Evolutionary conservation across 1,284 basidiomycete species (phyloP), one percentile per base, ranked within the genome.

Genomic region (Taiwanofungus camphoratus): DNA sequence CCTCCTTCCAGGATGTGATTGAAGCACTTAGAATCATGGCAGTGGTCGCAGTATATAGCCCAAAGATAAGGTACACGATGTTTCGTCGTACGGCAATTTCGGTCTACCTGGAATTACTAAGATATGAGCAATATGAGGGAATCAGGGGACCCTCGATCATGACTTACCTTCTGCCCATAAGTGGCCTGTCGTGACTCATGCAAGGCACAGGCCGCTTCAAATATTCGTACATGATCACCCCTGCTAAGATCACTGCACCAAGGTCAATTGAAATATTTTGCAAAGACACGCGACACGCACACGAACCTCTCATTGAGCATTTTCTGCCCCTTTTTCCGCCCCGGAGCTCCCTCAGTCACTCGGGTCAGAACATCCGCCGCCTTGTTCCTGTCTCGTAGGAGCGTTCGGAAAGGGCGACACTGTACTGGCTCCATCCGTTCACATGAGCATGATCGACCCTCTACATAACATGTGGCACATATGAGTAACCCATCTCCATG

Each of bases 401-500:
- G 53, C 4, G 57, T 53, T 3, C 50, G 47, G 45, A 72, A 69
- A 2, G 69, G 63, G 30, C 72, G 70, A 50, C 67, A 71, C 54
- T 86, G 82, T 39, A 68, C 65, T 0, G 82, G 75, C 8, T 61
- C 48, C 84, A 87, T 84, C 4, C 40, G 9, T 31, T 56, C 61
- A 53, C 87, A 88, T 27, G 42, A 52, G 53, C 86, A 89, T 13
- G 67, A 73, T 20, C 86, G 73, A 8, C 87, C 87, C 55, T 89
- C 86, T 7, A 74, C 71, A 52, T 81, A 88, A 59, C 86, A 89
- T n/a, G 68, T 67, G 0, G 82, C 64, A 56, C 87, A 89, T 4
- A 86, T 59, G 20, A 72, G 56, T 44, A 77, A 61, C n/a, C 71
- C 73, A 49, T 70, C 68, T 2, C 67, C 72, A 27, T 58, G 21